phyloP scores from a whole-genome alignment of 768 basidiomycete genomes.

The Thelephora ganbajun region DNA sequence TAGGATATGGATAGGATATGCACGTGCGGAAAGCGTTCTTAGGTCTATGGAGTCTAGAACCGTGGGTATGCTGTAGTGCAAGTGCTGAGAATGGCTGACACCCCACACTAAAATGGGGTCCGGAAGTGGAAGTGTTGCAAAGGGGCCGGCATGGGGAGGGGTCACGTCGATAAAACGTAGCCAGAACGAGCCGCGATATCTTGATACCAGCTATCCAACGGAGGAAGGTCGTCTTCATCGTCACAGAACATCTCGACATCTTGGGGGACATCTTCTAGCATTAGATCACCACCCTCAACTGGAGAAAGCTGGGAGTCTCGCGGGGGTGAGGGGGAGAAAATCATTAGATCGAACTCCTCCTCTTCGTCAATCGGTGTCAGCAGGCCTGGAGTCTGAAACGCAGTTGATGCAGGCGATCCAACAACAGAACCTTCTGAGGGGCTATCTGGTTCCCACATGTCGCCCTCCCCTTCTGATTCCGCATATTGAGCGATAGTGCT shows the following conservation, averaged over 20 bases:
- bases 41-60: too few species aligned
- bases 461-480: too few species aligned
- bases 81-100: too few species aligned
- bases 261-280: neutral
- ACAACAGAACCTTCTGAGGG: neutral
- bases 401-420: neutral
- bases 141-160: too few species aligned
- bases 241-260: neutral
- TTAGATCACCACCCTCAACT: neutral
- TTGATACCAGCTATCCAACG: conserved; percentile 13
- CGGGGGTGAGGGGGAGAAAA: neutral
- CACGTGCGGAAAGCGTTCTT: too few species aligned
- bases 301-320: too few species aligned
- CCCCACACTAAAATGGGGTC: too few species aligned
- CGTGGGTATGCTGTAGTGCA: too few species aligned
- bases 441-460: too few species aligned
- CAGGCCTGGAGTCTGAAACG: neutral
- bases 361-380: neutral
- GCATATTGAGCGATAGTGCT: too few species aligned
- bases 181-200: conserved; percentile 7
- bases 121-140: too few species aligned
- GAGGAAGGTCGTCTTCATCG: conserved; percentile 11
- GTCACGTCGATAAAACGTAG: neutral
- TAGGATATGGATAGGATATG: too few species aligned
- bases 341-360: neutral